Percentiles rank a stretch among this genome's conserved stretches.
These are phyloP conservation scores for Silene noctiflora DNA, from an alignment of 179 eudicot genomes.

Conservation along the genomic window DNA sequence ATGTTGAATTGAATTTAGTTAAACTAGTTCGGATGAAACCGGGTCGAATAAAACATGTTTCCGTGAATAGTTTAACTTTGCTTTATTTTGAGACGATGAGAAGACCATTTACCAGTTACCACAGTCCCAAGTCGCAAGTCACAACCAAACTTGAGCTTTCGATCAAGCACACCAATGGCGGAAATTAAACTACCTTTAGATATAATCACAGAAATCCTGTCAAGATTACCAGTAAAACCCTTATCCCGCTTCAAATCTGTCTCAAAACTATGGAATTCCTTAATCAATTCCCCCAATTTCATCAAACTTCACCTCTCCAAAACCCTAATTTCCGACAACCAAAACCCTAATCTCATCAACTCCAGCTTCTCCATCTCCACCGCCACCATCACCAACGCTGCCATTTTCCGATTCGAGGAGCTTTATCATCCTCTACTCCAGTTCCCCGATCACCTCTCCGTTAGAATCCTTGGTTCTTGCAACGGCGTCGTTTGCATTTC, in stretches of 20 bases:
- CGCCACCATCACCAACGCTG: background rate
- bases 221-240: background rate
- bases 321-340: background rate
- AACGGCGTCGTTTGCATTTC: slow-evolving; percentile 18
- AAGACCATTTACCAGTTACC: no score
- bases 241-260: slow-evolving; percentile 9
- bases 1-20: no score
- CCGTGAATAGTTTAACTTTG: no score
- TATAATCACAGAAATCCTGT: background rate
- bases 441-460: background rate
- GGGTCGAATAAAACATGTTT: no score
- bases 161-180: background rate
- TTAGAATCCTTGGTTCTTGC: slow-evolving; percentile 4
- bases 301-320: slow-evolving; percentile 14
- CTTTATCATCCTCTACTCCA: slow-evolving; percentile 11
- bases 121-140: no score
- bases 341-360: background rate
- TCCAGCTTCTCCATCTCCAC: background rate
- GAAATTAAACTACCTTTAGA: background rate
- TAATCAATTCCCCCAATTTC: slow-evolving; percentile 11
- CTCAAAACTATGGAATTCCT: slow-evolving; percentile 8
- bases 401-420: background rate
- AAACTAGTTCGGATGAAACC: no score
- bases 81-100: no score
- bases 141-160: background rate